Evolutionary conservation across 306 rosid species (phyloP).

Genomic region (Styphnolobium japonicum): DNA sequence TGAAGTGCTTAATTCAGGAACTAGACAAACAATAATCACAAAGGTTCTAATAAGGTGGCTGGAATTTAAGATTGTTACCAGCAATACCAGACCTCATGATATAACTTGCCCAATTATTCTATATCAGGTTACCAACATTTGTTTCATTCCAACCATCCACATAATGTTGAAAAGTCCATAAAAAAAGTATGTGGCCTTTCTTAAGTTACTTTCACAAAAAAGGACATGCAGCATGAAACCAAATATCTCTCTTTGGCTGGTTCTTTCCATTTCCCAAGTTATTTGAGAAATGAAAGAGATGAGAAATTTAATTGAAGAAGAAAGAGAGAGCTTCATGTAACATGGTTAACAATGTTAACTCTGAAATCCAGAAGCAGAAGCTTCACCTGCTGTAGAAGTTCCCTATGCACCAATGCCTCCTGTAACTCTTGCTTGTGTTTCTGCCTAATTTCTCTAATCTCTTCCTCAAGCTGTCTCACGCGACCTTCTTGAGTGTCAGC

Average conservation of each 20-base stretch:
- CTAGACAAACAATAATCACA: conserved; percentile 14
- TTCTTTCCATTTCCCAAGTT: conserved; percentile 10
- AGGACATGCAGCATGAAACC: conserved; percentile 1
- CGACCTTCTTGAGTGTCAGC: conserved; percentile 98
- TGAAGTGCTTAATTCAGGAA: conserved; percentile 28
- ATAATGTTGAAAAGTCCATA: conserved; percentile 6
- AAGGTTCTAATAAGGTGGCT: conserved; percentile 7
- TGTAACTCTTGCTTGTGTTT: conserved; percentile 94
- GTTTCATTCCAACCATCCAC: conserved; percentile 5
- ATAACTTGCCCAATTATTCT: conserved; percentile 12
- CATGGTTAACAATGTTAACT: conserved; percentile 4
- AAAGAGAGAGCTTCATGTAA: background rate
- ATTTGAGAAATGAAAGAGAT: background rate
- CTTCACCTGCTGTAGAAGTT: conserved; percentile 88
- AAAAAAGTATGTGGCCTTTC: conserved; percentile 25
- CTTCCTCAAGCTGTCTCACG: conserved; percentile 86
- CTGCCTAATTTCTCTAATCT: conserved; percentile 68
- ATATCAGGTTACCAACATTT: background rate
- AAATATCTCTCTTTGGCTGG: background rate
- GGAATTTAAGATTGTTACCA: conserved; percentile 7
- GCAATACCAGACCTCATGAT: conserved; percentile 9
- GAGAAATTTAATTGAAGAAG: background rate
- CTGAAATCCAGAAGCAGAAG: conserved; percentile 20
- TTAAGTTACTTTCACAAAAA: conserved; percentile 12
- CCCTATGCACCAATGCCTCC: conserved; percentile 78